Evolutionary conservation across 108 stramenopile species (phyloP).

Genomic region (Bacterosira constricta): DNA sequence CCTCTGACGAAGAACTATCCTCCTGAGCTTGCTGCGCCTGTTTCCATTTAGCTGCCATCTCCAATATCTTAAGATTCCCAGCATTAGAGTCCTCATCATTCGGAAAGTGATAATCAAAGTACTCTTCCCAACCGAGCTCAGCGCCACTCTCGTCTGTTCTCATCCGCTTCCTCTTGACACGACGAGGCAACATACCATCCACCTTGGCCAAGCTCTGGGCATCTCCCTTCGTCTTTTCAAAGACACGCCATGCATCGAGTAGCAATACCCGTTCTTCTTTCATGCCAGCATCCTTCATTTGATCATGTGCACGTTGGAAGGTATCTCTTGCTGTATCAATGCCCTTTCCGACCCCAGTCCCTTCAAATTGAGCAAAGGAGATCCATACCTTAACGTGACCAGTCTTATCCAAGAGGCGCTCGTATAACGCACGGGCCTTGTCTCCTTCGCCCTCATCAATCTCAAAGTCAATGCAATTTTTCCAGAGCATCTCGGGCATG

Average conservation of each 20-base stretch:
- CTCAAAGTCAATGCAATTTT: constrained; percentile 98
- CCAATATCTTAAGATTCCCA: constrained; percentile 91
- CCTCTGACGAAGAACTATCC: constrained; percentile 47
- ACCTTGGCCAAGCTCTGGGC: constrained; percentile 65
- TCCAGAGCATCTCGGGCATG: constrained; percentile 98
- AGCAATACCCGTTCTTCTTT: constrained; percentile 94
- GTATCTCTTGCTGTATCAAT: constrained; percentile 71
- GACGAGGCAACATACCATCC: constrained; percentile 87
- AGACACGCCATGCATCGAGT: constrained; percentile 93
- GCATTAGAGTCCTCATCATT: constrained; percentile 88
- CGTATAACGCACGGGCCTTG: constrained; percentile 84
- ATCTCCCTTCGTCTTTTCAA: constrained; percentile 87
- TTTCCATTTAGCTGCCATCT: constrained; percentile 98
- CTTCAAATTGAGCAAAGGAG: constrained; percentile 84
- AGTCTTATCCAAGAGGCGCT: constrained; percentile 93
- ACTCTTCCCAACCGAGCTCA: constrained; percentile 97
- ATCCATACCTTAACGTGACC: constrained; percentile 95
- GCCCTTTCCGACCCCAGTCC: constrained; percentile 67
- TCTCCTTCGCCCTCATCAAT: constrained; percentile 84
- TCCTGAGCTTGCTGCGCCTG: constrained; percentile 56
- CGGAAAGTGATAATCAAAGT: constrained; percentile 98
- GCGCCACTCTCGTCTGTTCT: constrained; percentile 76
- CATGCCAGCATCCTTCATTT: constrained; percentile 83
- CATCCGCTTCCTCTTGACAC: constrained; percentile 95
- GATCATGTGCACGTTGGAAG: constrained; percentile 86